These are phyloP conservation scores for Magnusiomyces clavatus DNA, from an alignment of 1,139 yeast species.

Conservation along the genomic window DNA sequence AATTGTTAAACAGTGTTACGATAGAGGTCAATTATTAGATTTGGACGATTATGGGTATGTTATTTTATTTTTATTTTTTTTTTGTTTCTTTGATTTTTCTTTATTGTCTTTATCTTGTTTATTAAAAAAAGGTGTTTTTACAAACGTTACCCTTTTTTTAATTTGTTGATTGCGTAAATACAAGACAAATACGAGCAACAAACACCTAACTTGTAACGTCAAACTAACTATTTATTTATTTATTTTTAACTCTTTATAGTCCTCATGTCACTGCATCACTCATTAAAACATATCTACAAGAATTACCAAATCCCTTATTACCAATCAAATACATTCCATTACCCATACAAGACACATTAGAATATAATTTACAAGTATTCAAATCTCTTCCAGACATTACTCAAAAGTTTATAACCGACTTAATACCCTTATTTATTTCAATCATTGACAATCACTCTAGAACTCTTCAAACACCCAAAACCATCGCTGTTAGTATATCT, in stretches of 20 bases:
- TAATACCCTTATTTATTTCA: conserved; percentile 18
- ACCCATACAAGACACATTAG: conserved; percentile 27
- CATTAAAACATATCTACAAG: conserved; percentile 31
- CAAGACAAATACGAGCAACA: no score
- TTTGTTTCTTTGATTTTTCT: background rate
- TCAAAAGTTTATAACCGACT: conserved; percentile 19
- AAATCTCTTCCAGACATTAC: conserved; percentile 19
- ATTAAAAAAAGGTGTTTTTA: no score
- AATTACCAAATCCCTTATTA: conserved; percentile 32
- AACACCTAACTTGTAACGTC: background rate
- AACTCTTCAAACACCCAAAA: conserved; percentile 14
- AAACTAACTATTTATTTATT: conserved; percentile 6
- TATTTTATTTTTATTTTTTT: background rate
- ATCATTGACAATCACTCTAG: conserved; percentile 16
- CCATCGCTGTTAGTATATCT: conserved; percentile 20
- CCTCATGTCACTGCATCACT: conserved; percentile 33
- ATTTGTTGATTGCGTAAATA: no score
- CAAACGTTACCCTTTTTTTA: no score
- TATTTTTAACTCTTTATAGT: background rate
- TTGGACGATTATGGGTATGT: conserved; percentile 31
- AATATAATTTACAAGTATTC: conserved; percentile 21
- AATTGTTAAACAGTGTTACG: conserved; percentile 32
- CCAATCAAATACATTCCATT: conserved; percentile 24
- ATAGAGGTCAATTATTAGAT: conserved; percentile 33
- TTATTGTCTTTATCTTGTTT: background rate